Base-by-base conservation (phyloP, 2,329 filamentous ascomycete species). In the Cercospora beticola region DNA sequence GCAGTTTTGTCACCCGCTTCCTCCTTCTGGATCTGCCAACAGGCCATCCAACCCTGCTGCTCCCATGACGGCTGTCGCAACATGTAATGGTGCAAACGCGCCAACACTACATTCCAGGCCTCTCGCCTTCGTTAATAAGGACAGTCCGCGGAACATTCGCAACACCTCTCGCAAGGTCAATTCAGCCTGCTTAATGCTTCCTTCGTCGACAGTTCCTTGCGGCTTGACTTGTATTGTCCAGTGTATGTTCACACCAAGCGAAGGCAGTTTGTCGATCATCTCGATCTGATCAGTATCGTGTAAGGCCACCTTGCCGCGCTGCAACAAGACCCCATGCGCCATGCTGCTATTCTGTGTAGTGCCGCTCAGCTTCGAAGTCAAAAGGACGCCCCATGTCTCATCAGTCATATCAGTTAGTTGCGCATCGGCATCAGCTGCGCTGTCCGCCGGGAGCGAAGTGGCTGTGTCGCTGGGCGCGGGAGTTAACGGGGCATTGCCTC, bases 381-480 rank as follows among this genome's bases (percentile, higher is more conserved):
- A 84, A 16, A 95, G 83, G 5, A 91, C 86, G 21, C 89, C 91
- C 89, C 90, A 94, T 0, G 87, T 90, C 71, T 92, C 90, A 74
- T 95, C 92, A 0, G 88, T 89, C 1, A 87, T 80, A 75, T 95
- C 92, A 18, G 92, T 81, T 10, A 96, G 85, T 21, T 90, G 86
- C 0, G 90, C 87, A 67, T 94, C 91, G 1, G 84, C 83, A 67
- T 90, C 88, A 21, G 70, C 72, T 70, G 75, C 46, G 23, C 49
- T 40, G 8, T 64, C 62, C 21, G 49, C 36, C 58, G 85, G 81
- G 73, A 88, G 85, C 16, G 79, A 68, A 1, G 77, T 77, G 2
- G 80, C 76, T 9, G 66, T 84, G 28, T 82, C 86, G 3, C 85
- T 83, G 1, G 85, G 81, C 73, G 26, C 76, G 56, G 75, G 86